A percentile compares a stretch with the other conserved stretches of the same genome.
phyloP scores from a whole-genome alignment of 495 filamentous ascomycete species.

The Hypoxylon fragiforme region DNA sequence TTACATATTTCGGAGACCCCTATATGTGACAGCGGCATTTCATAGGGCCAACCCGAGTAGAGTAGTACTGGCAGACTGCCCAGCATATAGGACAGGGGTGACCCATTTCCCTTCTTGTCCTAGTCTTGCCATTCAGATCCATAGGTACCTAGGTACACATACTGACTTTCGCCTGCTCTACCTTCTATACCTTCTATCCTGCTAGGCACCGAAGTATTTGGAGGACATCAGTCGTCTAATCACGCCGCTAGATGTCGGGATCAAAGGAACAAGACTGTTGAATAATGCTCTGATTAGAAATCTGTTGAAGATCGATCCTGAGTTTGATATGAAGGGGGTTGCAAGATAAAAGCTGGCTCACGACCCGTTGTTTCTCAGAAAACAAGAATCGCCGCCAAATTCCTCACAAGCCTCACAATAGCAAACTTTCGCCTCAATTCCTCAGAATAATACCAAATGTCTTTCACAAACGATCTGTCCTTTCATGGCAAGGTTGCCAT shows the following conservation, averaged over 20 bases:
- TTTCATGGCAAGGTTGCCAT: conserved; percentile 55
- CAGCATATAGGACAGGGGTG: conserved; percentile 12
- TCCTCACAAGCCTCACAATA: conserved; percentile 8
- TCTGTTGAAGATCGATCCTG: background rate
- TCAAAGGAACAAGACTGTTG: conserved; percentile 6
- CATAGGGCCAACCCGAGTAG: background rate
- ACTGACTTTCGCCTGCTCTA: conserved; percentile 3
- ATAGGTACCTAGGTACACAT: conserved; percentile 5
- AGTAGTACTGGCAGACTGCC: conserved; percentile 3
- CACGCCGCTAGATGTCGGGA: no score
- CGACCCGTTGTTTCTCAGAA: conserved; percentile 6
- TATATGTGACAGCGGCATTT: conserved; percentile 5
- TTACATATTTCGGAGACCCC: conserved; percentile 6
- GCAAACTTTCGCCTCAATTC: background rate
- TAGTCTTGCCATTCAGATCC: conserved; percentile 8
- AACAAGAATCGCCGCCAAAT: conserved; percentile 3
- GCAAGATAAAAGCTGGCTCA: conserved; percentile 13
- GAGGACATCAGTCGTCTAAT: no score
- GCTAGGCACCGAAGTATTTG: conserved; percentile 7
- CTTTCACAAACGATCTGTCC: conserved; percentile 32
- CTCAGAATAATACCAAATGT: conserved; percentile 12
- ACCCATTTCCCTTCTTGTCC: conserved; percentile 20
- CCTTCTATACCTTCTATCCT: conserved; percentile 1
- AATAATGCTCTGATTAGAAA: conserved; percentile 7
- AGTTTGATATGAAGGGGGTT: conserved; percentile 7